Base-by-base conservation (phyloP, 2,329 filamentous ascomycete species). In the Cyphellophora attinorum region DNA sequence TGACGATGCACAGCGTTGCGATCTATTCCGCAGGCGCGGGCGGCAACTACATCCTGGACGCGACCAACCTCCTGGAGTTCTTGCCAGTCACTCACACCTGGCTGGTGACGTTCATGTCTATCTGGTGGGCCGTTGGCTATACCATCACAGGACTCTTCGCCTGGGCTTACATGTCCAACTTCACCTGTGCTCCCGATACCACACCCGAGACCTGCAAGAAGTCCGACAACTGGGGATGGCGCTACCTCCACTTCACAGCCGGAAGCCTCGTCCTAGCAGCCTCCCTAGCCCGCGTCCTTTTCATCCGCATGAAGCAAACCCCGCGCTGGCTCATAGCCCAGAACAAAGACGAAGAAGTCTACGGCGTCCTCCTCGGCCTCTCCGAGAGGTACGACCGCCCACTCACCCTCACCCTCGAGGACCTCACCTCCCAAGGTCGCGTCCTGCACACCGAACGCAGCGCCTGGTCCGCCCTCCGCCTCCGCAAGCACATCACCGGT, bases 61-160 rank as follows among this genome's bases (percentile, higher is more conserved):
- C 50, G 0, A 68, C 70, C 0, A 68, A 74, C 0, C 72, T 74
- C 40, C 51, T 74, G 32, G 70, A 74, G 49, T 75, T 69, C 47
- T 49, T 75, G 3, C 71, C 72, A 0, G 60, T 67, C 11, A 63
- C 67, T 31, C 64, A 74, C 48, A 74, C 79, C 49, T 82, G 76
- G 74, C 64, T 80, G 10, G 35, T 59, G 19, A 59, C 51, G 3
- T 42, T 56, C 16, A 44, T 50, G 47, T 50, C 55, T 1, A 48
- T 46, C 2, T 57, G 52, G 53, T 58, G 55, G 55, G 50, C 47
- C 36, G 40, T 46, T 37, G 31, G 38, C 13, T 30, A 32, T 21
- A 29, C 23, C 11, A 18, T 46, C 27, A 40, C 41, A 19, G 67
- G 67, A 12, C 57, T 72, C n/a, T 62, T 72, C 32, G 69, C 69